Conservation (phyloP, 2,329 filamentous ascomycete species). For the Colletotrichum sojae region DNA sequence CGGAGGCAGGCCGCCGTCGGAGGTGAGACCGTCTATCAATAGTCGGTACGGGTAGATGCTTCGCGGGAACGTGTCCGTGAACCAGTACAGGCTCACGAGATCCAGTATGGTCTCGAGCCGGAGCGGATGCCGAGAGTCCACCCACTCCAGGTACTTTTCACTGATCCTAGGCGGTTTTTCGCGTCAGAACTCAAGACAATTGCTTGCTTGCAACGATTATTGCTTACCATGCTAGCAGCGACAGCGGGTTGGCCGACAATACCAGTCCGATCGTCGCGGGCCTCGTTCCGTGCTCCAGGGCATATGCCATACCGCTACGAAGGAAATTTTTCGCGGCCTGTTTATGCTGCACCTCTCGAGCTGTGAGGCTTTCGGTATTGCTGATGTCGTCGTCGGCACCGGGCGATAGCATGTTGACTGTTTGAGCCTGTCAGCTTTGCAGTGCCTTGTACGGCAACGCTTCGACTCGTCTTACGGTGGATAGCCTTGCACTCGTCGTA, state of each 20-base stretch:
- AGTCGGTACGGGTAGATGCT: conserved; percentile 65
- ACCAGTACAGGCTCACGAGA: conserved; percentile 68
- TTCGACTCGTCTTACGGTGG: conserved; percentile 40
- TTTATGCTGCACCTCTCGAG: conserved; percentile 18
- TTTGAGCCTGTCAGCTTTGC: not conserved
- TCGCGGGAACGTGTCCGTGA: conserved; percentile 63
- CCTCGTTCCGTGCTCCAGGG: conserved; percentile 65
- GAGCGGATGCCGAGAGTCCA: conserved; percentile 55
- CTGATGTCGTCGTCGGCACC: not conserved
- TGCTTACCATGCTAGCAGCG: conserved; percentile 66
- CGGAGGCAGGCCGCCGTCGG: not conserved
- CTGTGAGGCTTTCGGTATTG: conserved; percentile 2
- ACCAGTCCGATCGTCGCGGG: conserved; percentile 70
- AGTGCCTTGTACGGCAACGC: not conserved
- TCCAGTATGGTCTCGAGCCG: conserved; percentile 61
- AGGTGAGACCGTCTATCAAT: not conserved
- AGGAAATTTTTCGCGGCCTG: not conserved
- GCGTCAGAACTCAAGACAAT: not conserved
- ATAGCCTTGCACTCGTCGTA: conserved; percentile 63
- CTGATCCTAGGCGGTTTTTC: conserved; percentile 57
- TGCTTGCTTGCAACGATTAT: not conserved
- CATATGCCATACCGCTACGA: conserved; percentile 62
- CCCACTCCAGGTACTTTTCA: conserved; percentile 70
- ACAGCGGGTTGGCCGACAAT: conserved; percentile 66
- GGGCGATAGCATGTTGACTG: conserved; percentile 24